Conservation (phyloP, 2,329 filamentous ascomycete species). For the Apiospora rasikravindrae region DNA sequence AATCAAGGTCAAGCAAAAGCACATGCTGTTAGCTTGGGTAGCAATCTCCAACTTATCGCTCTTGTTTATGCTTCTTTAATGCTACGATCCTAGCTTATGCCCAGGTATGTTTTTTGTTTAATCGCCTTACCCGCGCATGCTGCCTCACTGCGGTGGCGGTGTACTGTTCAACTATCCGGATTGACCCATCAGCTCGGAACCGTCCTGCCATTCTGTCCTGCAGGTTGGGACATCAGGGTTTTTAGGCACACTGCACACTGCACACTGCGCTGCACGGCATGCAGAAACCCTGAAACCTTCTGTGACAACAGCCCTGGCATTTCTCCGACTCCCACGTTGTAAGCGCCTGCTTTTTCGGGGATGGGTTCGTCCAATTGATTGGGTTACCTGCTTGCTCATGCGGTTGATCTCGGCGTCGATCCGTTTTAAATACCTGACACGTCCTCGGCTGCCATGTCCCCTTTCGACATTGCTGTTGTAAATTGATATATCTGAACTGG, state of each 20-base stretch:
- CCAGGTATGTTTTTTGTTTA: neutral
- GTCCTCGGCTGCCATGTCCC: neutral
- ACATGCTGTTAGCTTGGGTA: neutral
- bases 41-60: neutral
- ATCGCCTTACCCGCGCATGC: constrained; percentile 3
- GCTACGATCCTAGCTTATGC: neutral
- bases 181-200: constrained; percentile 13
- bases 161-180: neutral
- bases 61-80: neutral
- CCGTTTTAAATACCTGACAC: constrained; percentile 9
- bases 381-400: neutral
- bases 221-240: neutral
- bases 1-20: neutral
- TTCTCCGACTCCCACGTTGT: constrained; percentile 4
- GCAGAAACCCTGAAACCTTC: constrained; percentile 17
- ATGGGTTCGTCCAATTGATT: neutral
- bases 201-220: neutral
- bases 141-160: neutral
- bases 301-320: constrained; percentile 9
- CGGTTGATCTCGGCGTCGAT: neutral
- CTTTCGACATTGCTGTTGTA: neutral
- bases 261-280: neutral
- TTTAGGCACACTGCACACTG: neutral
- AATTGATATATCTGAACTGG: neutral
- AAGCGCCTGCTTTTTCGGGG: constrained; percentile 7